Percentiles rank a stretch among this genome's conserved stretches.
These are phyloP conservation scores for Tricholoma flavovirens DNA, from an alignment of 768 basidiomycete genomes.

Conservation along the genomic window DNA sequence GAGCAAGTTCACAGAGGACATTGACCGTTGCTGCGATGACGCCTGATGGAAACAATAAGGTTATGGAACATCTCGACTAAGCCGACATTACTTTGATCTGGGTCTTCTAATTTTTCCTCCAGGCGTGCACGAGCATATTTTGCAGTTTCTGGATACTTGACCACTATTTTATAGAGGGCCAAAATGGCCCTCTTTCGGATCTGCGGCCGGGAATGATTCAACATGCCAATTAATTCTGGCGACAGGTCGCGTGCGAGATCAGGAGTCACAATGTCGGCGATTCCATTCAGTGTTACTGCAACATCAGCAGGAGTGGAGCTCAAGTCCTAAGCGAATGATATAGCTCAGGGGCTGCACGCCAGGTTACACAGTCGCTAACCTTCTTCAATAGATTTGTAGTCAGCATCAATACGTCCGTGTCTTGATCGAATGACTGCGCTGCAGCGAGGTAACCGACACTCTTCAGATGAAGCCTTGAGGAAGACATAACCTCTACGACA, in stretches of 20 bases:
- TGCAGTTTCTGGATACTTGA: slow-evolving; percentile 77
- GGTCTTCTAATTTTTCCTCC: slow-evolving; percentile 75
- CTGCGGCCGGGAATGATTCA: slow-evolving; percentile 83
- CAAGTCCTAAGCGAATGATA: slow-evolving; percentile 58
- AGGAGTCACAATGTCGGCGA: slow-evolving; percentile 77
- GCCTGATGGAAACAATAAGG: slow-evolving; percentile 35
- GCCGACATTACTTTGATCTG: slow-evolving; percentile 52
- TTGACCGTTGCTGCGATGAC: slow-evolving; percentile 95
- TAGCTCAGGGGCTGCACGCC: slow-evolving; percentile 14
- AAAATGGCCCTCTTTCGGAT: slow-evolving; percentile 90
- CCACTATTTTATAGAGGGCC: slow-evolving; percentile 72
- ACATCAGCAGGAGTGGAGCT: slow-evolving; percentile 70
- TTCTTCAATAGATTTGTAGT: slow-evolving; percentile 96
- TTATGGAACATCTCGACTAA: not conserved
- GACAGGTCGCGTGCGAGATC: slow-evolving; percentile 90
- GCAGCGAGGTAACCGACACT: slow-evolving; percentile 95
- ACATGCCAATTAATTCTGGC: slow-evolving; percentile 77
- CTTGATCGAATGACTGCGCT: slow-evolving; percentile 81
- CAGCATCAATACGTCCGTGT: slow-evolving; percentile 96
- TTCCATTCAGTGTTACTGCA: slow-evolving; percentile 72
- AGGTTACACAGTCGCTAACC: slow-evolving; percentile 38
- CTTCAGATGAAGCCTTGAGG: slow-evolving; percentile 86
- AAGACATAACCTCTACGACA: slow-evolving; percentile 98
- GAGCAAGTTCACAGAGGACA: slow-evolving; percentile 87
- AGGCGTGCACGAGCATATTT: slow-evolving; percentile 61